Evolutionary conservation across 2,329 filamentous ascomycete genomes (phyloP), one percentile per base, ranked within the genome.

Genomic region (Parastagonospora nodorum): DNA sequence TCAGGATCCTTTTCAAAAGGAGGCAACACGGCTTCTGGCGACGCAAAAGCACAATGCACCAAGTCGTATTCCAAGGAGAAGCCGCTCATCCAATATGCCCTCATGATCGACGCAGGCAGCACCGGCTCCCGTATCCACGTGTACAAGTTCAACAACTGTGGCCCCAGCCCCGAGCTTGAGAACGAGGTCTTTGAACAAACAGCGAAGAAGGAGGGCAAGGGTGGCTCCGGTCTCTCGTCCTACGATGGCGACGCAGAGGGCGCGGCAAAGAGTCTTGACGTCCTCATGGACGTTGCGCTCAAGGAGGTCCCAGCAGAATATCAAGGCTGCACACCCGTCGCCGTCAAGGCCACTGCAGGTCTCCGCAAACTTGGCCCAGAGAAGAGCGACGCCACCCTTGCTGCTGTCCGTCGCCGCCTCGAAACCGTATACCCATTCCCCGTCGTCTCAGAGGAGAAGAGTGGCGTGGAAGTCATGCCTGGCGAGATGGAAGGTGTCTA

Each of bases 101-200:
- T 97, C 68, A 99, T 99, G 94, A 90, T 99, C 69, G 94, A 99
- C 76, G 94, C 94, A 41, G 94, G 94, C 65, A 97, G 92, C 80
- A 97, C 94, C 47, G 94, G 94, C 54, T 97, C 94, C 53, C 89
- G 94, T 65, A 97, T 99, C 72, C 95, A 99, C 79, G 92, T 97
- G 52, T 99, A 97, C 82, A 90, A 92, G 72, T 99, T 97, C 84
- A 97, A 97, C 82, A 97, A 97, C 80, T 99, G 93, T 78, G 94
- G 92, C 10, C 78, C 90, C 7, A 92, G 92, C n/a, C 94, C 94
- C 24, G 92, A 97, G 77, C 84, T 99, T 43, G 94, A 99, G 77
- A 80, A 86, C 69, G 94, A 99, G 73, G 83, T 90, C 51, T 99
- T 99, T 77, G 87, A 93, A 80, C 92, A 92, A 88, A 97, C 92